phyloP scores from a whole-genome alignment of 768 basidiomycete species.

The Lentinus tigrinus region DNA sequence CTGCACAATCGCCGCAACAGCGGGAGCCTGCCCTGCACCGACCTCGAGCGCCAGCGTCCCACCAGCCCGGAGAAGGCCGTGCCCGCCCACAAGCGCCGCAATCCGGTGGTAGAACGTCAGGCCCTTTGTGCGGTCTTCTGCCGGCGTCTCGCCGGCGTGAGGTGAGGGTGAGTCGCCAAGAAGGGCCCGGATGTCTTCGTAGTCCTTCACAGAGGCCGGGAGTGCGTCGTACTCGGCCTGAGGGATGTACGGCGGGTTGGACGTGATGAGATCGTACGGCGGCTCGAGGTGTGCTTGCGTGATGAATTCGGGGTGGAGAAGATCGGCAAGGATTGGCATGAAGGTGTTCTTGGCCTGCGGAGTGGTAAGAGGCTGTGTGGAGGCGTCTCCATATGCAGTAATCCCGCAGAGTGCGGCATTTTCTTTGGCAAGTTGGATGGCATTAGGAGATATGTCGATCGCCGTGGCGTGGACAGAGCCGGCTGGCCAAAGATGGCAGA shows the following conservation, averaged over 20 bases:
- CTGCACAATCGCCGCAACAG: conserved; percentile 59
- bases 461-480: conserved; percentile 56
- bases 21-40: conserved; percentile 67
- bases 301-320: conserved; percentile 32
- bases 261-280: conserved; percentile 77
- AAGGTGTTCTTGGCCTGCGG: conserved; percentile 29
- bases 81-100: conserved; percentile 51
- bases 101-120: conserved; percentile 76
- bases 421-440: conserved; percentile 48
- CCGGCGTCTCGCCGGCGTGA: background rate
- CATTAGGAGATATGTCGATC: conserved; percentile 67
- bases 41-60: conserved; percentile 78
- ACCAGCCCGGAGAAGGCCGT: conserved; percentile 47
- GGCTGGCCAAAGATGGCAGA: conserved; percentile 63
- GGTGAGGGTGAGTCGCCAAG: conserved; percentile 55
- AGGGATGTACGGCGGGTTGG: conserved; percentile 88
- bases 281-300: conserved; percentile 20
- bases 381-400: background rate
- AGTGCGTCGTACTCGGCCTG: conserved; percentile 60
- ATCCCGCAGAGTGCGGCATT: conserved; percentile 37
- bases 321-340: conserved; percentile 41
- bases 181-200: conserved; percentile 81
- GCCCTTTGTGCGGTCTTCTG: conserved; percentile 39
- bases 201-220: conserved; percentile 65
- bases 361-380: background rate